Evolutionary conservation across 2,329 filamentous ascomycete genomes (phyloP), one percentile per base, ranked within the genome.

Genomic region (Dryadomyces sulphureus): DNA sequence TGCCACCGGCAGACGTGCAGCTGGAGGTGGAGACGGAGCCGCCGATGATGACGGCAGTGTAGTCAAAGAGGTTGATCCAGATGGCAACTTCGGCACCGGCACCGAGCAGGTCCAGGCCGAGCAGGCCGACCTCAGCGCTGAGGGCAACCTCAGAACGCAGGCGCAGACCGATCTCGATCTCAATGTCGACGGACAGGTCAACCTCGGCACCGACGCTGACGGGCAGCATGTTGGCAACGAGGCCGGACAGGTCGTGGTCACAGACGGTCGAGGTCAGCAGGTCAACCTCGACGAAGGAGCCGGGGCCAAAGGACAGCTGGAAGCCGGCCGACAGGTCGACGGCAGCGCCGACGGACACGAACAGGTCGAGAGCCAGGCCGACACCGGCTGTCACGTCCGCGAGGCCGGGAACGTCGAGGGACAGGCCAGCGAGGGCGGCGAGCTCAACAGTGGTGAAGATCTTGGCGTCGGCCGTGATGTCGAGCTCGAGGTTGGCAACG

Each of bases 21-120:
- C 24, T 20, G 8, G n/a, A n/a, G n/a, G 8, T 7, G 27, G 7
- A 9, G 22, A 21, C 21, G 30, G n/a, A 22, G 21, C 16, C 21
- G 35, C 44, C 21, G 30, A 50, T 43, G 48, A 58, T 51, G 32
- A 53, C 45, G 41, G 51, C 53, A 39, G 55, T 57, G 56, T 57
- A 59, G 53, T 56, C 55, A 51, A 59, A 59, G 39, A 59, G 54
- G 55, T 54, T 55, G 48, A 57, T 43, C 57, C 56, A 59, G 48
- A 59, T 43, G 39, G 54, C 51, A n/a, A 55, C 52, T 36, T 56
- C 55, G 19, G 52, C 53, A 43, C 56, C 56, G 38, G 54, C 55
- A 24, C 49, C 52, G 9, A 59, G 43, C 41, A 53, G 47, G 14
- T 51, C 47, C 22, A 58, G 45, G 41, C 54, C 57, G 19, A 56